phyloP scores from a whole-genome alignment of 257 asterid genomes.

The Agastache rugosa region DNA sequence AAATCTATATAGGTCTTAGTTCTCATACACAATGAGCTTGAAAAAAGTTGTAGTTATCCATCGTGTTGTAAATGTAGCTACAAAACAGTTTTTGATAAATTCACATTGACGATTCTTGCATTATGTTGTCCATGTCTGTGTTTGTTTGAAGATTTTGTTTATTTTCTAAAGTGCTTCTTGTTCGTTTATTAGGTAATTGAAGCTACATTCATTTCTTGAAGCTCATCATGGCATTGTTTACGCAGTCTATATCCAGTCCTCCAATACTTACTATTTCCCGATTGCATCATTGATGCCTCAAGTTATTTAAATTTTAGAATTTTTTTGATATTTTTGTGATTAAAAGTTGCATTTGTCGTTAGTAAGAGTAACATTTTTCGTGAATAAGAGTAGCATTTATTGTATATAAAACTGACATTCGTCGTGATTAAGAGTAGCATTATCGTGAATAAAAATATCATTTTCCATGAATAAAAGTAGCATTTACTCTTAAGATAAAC shows the following conservation, averaged over 20 bases:
- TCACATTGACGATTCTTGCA: not conserved
- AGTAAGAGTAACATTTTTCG: too few species aligned
- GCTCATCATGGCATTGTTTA: conserved; percentile 54
- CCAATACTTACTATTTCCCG: conserved; percentile 41
- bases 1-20: not conserved
- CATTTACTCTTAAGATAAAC: too few species aligned
- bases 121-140: not conserved
- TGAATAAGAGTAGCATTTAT: too few species aligned
- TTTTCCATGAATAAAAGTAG: too few species aligned
- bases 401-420: too few species aligned
- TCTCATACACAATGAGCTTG: not conserved
- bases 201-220: conserved; percentile 26
- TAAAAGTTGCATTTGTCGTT: too few species aligned
- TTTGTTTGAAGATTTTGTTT: conserved; percentile 14
- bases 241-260: conserved; percentile 48
- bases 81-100: not conserved
- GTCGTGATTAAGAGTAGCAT: too few species aligned
- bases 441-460: too few species aligned
- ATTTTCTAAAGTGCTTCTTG: conserved; percentile 33
- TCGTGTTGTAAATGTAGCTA: not conserved
- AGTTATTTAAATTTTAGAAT: conserved; percentile 42
- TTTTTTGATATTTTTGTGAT: too few species aligned
- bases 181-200: conserved; percentile 46
- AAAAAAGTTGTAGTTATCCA: not conserved
- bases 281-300: conserved; percentile 41